Conservation (phyloP, 495 filamentous ascomycete species). For the Jackrogersella multiformis region DNA sequence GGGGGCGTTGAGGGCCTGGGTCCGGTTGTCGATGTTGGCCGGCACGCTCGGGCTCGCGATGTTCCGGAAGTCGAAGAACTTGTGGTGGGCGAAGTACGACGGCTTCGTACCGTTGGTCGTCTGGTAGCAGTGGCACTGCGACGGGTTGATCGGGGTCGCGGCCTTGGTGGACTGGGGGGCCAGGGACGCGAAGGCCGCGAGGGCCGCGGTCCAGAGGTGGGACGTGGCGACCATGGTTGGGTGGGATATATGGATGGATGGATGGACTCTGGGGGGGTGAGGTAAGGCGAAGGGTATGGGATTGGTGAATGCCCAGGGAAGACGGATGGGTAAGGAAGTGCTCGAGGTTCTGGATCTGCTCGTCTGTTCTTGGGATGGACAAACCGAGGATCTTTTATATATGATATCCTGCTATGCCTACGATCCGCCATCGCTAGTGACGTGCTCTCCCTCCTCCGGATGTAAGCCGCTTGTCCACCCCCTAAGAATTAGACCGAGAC, state of each 20-base stretch:
- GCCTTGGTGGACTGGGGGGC: not conserved
- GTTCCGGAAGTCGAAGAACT: conserved; percentile 74
- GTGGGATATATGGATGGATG: not conserved
- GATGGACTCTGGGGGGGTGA: not conserved
- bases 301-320: not conserved
- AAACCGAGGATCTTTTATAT: conserved; percentile 22
- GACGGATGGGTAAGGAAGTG: not conserved
- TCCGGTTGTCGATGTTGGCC: conserved; percentile 42
- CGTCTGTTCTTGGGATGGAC: not conserved
- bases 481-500: conserved; percentile 11
- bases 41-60: conserved; percentile 53
- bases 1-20: conserved; percentile 41
- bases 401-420: not conserved
- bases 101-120: conserved; percentile 52
- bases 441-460: no score
- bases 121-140: conserved; percentile 59
- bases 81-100: conserved; percentile 68
- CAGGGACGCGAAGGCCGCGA: not conserved
- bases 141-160: not conserved
- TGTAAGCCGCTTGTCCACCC: not conserved
- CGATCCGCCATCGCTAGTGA: not conserved
- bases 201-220: not conserved
- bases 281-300: no score
- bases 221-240: conserved; percentile 17
- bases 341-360: not conserved